phyloP scores from a whole-genome alignment of 805 yeast species.

The Saccharomycopsis oosterbeekiorum region DNA sequence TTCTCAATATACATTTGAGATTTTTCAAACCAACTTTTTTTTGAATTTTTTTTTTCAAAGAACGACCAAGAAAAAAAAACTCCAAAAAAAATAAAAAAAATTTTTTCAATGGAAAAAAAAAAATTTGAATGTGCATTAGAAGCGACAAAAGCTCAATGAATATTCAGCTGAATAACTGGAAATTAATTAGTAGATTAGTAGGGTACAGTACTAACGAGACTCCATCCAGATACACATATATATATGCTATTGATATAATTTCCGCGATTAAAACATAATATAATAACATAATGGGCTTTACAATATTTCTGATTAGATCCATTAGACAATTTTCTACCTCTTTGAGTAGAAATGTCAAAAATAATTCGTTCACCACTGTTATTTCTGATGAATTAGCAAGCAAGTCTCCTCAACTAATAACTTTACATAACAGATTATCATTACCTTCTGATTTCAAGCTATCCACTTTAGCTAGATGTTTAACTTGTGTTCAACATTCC shows the following conservation, averaged over 20 bases:
- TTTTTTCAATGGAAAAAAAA: too few relatives aligned
- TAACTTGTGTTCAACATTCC: constrained; percentile 45
- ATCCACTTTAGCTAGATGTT: constrained; percentile 69
- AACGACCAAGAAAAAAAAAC: too few relatives aligned
- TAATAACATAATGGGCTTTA: not conserved
- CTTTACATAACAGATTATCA: constrained; percentile 68
- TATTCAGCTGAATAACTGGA: too few relatives aligned
- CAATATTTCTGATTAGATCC: not conserved
- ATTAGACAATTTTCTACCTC: constrained; percentile 1
- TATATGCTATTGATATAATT: not conserved
- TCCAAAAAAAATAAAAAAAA: too few relatives aligned
- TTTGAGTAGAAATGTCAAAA: not conserved
- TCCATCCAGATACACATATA: not conserved
- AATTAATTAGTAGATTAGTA: too few relatives aligned
- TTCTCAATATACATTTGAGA: too few relatives aligned
- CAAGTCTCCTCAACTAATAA: constrained; percentile 60
- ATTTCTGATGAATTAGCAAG: constrained; percentile 43
- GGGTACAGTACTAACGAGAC: too few relatives aligned
- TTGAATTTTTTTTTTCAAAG: too few relatives aligned
- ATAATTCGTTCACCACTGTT: constrained; percentile 2
- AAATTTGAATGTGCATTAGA: too few relatives aligned
- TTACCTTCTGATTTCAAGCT: constrained; percentile 49
- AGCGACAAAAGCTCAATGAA: too few relatives aligned
- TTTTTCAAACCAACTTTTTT: too few relatives aligned
- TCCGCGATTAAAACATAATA: not conserved